phyloP scores from a whole-genome alignment of 257 asterid species.

The Przewalskia tangutica region DNA sequence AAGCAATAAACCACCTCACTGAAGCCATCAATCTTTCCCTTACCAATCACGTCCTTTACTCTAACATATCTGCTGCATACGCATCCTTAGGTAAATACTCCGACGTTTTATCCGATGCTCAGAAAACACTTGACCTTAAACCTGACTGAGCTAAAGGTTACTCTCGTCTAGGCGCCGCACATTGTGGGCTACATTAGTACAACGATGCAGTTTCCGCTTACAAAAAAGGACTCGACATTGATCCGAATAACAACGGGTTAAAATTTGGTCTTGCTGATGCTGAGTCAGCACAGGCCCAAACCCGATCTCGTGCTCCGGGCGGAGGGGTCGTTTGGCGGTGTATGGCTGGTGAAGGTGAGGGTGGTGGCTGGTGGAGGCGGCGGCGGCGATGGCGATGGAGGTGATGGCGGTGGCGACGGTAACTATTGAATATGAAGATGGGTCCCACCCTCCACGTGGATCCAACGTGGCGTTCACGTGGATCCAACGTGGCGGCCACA shows the following conservation, averaged over 20 bases:
- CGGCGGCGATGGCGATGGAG: no score
- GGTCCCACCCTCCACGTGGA: no score
- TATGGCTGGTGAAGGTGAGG: no score
- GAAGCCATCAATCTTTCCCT: slow-evolving; percentile 62
- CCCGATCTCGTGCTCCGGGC: slow-evolving; percentile 22
- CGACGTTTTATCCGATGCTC: slow-evolving; percentile 75
- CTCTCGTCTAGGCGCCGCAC: slow-evolving; percentile 90
- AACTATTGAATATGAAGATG: no score
- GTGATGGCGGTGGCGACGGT: no score
- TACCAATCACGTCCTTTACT: slow-evolving; percentile 72
- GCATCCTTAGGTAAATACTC: slow-evolving; percentile 58
- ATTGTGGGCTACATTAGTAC: slow-evolving; percentile 48
- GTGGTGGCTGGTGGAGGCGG: no score
- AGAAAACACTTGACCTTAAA: slow-evolving; percentile 74
- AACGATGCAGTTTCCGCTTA: slow-evolving; percentile 61
- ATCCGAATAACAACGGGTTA: slow-evolving; percentile 72
- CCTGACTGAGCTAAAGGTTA: slow-evolving; percentile 83
- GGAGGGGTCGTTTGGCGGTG: no score
- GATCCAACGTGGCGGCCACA: no score
- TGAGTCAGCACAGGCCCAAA: slow-evolving; percentile 22
- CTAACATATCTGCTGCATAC: slow-evolving; percentile 88
- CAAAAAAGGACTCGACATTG: slow-evolving; percentile 64
- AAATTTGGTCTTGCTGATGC: slow-evolving; percentile 82
- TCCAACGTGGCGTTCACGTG: no score
- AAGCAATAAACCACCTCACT: slow-evolving; percentile 65